These are phyloP conservation scores for Polytolypa hystricis DNA, from an alignment of 2,329 filamentous ascomycete genomes.

Conservation along the genomic window DNA sequence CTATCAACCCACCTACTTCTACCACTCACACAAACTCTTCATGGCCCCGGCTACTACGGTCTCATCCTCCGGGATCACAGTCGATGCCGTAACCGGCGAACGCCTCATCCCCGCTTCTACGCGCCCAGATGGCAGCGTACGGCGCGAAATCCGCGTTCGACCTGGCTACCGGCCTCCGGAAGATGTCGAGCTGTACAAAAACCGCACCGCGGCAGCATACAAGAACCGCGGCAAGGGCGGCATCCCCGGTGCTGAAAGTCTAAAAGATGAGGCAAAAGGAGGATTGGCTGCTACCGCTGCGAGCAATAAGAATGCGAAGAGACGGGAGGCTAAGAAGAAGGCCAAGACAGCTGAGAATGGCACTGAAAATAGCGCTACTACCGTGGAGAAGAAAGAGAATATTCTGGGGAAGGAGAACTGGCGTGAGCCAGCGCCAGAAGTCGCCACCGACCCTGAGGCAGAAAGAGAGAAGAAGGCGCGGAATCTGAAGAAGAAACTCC, in stretches of 20 bases:
- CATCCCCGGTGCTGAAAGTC: slow-evolving; percentile 59
- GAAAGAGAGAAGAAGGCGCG: slow-evolving; percentile 89
- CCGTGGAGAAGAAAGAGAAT: slow-evolving; percentile 13
- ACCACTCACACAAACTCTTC: not conserved
- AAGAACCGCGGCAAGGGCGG: slow-evolving; percentile 61
- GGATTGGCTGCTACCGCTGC: slow-evolving; percentile 39
- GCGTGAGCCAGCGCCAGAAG: slow-evolving; percentile 18
- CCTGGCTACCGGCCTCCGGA: slow-evolving; percentile 91
- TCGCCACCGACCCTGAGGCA: slow-evolving; percentile 52
- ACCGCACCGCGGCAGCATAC: slow-evolving; percentile 74
- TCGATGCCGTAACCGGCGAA: slow-evolving; percentile 62
- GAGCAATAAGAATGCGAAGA: slow-evolving; percentile 79
- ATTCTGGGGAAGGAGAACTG: slow-evolving; percentile 18
- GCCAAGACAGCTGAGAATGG: slow-evolving; percentile 42
- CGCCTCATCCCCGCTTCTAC: slow-evolving; percentile 81
- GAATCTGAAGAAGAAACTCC: slow-evolving; percentile 85
- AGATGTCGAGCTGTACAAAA: slow-evolving; percentile 93
- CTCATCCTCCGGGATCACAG: slow-evolving; percentile 57
- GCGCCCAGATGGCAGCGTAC: slow-evolving; percentile 78
- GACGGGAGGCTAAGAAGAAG: slow-evolving; percentile 55
- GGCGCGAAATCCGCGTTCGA: slow-evolving; percentile 86
- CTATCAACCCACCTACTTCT: not conserved
- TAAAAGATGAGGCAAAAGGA: slow-evolving; percentile 44
- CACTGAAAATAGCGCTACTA: slow-evolving; percentile 36
- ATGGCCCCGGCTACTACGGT: slow-evolving; percentile 4